phyloP scores from a whole-genome alignment of 306 rosid genomes.

The Quercus engelmannii region DNA sequence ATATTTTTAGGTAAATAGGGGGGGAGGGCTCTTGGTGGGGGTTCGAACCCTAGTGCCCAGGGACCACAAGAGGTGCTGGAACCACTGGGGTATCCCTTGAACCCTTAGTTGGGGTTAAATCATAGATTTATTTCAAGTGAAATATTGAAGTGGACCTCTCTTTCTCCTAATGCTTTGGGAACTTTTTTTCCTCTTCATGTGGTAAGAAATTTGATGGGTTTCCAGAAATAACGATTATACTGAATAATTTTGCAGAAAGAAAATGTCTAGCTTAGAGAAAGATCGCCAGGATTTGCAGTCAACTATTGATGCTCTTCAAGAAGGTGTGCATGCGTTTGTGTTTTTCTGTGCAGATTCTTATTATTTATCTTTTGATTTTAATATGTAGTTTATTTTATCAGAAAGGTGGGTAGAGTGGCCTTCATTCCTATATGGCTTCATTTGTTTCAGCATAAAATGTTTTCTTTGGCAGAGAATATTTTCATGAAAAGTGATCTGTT shows the following conservation, averaged over 20 bases:
- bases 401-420: not conserved
- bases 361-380: not conserved
- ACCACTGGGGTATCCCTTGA: no score
- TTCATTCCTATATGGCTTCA: not conserved
- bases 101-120: not conserved
- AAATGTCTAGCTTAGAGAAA: constrained; percentile 75
- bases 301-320: constrained; percentile 85
- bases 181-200: not conserved
- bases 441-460: no score
- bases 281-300: constrained; percentile 84
- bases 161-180: not conserved
- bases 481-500: no score
- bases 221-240: constrained; percentile 19
- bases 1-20: no score
- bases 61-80: no score
- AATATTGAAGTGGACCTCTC: not conserved
- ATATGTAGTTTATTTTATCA: not conserved
- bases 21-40: no score
- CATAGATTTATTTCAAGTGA: not conserved
- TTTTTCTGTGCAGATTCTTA: not conserved
- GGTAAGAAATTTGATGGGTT: not conserved
- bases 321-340: constrained; percentile 49
- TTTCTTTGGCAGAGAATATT: no score
- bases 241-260: constrained; percentile 62
- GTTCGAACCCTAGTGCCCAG: no score